These are phyloP conservation scores for Globisporangium middletonii DNA, from an alignment of 352 stramenopile genomes.

Conservation along the genomic window DNA sequence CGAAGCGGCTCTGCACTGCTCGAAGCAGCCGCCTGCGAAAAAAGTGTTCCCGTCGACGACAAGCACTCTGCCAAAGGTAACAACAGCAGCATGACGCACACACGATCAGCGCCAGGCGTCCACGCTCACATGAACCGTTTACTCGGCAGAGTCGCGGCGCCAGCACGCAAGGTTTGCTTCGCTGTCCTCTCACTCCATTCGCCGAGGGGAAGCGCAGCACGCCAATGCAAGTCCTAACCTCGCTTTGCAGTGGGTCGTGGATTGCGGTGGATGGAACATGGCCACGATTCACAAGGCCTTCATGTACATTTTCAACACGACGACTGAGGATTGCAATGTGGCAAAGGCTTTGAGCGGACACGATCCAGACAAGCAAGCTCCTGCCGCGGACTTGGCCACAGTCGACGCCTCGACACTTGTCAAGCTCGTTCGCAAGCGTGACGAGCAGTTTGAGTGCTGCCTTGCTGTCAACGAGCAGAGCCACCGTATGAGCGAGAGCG, in stretches of 20 bases:
- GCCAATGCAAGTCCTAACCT: background rate
- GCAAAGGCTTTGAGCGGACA: background rate
- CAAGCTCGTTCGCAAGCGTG: no score
- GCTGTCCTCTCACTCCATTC: background rate
- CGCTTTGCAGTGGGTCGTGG: slow-evolving; percentile 14
- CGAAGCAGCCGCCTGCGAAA: no score
- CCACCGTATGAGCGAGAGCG: no score
- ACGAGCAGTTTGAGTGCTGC: no score
- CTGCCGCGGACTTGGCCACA: no score
- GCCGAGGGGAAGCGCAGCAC: slow-evolving; percentile 8
- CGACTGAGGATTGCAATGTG: slow-evolving; percentile 13
- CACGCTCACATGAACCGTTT: background rate
- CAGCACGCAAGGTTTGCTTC: background rate
- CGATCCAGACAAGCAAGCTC: background rate
- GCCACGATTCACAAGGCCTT: slow-evolving; percentile 15
- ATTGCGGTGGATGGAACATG: slow-evolving; percentile 13
- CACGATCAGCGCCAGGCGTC: background rate
- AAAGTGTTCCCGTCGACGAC: no score
- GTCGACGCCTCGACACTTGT: no score
- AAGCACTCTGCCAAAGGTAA: no score
- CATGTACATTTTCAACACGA: slow-evolving; percentile 17
- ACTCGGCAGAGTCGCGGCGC: background rate
- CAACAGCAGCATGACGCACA: no score
- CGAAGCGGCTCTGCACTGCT: no score
- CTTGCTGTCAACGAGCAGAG: no score